Evolutionary conservation across 78 protist species (phyloP), one percentile per base, ranked within the genome.

Genomic region (Guillardia theta): DNA sequence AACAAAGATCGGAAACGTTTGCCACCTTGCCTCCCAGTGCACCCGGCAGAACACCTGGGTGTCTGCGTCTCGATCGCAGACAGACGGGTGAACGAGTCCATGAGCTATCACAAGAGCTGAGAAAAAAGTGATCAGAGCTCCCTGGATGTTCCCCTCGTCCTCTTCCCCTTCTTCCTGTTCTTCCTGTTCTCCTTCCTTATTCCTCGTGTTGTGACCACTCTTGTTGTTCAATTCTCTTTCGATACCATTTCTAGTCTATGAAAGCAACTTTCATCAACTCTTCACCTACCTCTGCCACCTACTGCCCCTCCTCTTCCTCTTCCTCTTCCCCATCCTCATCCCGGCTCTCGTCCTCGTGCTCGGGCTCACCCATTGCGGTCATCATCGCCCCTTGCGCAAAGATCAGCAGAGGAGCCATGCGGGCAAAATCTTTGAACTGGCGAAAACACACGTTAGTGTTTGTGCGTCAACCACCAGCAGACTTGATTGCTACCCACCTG

Each of bases 311-410:
- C n/a, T n/a, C n/a, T n/a, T n/a, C n/a, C n/a, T n/a, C n/a, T n/a
- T n/a, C n/a, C n/a, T n/a, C n/a, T n/a, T n/a, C n/a, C n/a, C n/a
- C n/a, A n/a, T n/a, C n/a, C n/a, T n/a, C n/a, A n/a, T n/a, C n/a
- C n/a, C n/a, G n/a, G n/a, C n/a, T n/a, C n/a, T n/a, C n/a, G n/a
- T n/a, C n/a, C n/a, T n/a, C n/a, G n/a, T n/a, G n/a, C n/a, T n/a
- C n/a, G n/a, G n/a, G n/a, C n/a, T n/a, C n/a, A n/a, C n/a, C n/a
- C n/a, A n/a, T n/a, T n/a, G n/a, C n/a, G n/a, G n/a, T n/a, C n/a
- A n/a, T n/a, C n/a, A n/a, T n/a, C n/a, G n/a, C n/a, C n/a, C n/a
- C 87, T 43, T 70, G 87, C 41, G 90, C 90, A 36, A 78, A 43
- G 30, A 78, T 78, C 43, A 78, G 90, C 53, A 43, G 48, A 36